phyloP scores from a whole-genome alignment of 106 monocot species.

The Dendrobium catenatum region DNA sequence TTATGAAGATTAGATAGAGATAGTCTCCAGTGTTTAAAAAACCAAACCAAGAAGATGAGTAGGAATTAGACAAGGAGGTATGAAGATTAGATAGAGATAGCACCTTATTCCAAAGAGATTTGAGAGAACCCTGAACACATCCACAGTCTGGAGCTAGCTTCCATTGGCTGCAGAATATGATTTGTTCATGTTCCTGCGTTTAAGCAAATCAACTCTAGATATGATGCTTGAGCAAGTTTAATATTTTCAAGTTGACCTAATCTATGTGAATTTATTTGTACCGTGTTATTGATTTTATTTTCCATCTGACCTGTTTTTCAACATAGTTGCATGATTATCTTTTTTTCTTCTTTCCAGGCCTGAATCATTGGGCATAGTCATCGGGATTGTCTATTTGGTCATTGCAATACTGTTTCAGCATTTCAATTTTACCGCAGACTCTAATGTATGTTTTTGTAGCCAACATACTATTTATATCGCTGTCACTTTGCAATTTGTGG shows the following conservation, averaged over 20 bases:
- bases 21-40: not conserved
- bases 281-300: not conserved
- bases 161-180: not conserved
- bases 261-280: not conserved
- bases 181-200: not conserved
- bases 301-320: not conserved
- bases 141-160: not conserved
- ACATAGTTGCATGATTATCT: not conserved
- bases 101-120: not conserved
- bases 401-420: slow-evolving; percentile 86
- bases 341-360: slow-evolving; percentile 52
- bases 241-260: not conserved
- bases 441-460: slow-evolving; percentile 48
- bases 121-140: not conserved
- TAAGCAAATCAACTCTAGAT: not conserved
- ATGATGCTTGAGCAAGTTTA: not conserved
- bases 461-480: not conserved
- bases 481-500: not conserved
- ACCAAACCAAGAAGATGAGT: not conserved
- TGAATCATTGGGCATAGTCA: slow-evolving; percentile 85
- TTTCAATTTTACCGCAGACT: slow-evolving; percentile 84
- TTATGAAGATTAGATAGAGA: not conserved
- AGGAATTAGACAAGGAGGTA: not conserved
- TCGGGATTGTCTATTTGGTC: slow-evolving; percentile 83
- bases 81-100: not conserved